phyloP scores from a whole-genome alignment of 148 eudicot species.

The Rhododendron simsii region DNA sequence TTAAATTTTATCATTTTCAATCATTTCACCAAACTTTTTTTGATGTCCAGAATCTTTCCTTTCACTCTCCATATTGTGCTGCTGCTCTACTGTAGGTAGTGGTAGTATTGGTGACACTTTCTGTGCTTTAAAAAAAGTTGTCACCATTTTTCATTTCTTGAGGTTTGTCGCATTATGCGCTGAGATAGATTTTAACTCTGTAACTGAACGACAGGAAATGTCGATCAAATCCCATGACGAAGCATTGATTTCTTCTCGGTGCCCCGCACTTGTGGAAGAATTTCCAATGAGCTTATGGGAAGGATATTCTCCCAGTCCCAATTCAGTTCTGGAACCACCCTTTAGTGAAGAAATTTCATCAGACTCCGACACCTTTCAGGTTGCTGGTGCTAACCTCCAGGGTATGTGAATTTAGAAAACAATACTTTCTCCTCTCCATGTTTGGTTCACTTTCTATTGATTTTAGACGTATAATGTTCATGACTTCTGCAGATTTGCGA shows the following conservation, averaged over 20 bases:
- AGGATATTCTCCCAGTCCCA: slow-evolving; percentile 38
- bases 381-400: slow-evolving; percentile 20
- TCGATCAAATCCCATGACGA: slow-evolving; percentile 11
- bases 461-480: slow-evolving; percentile 3
- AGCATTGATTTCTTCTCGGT: slow-evolving; percentile 4
- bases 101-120: background rate
- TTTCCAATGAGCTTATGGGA: slow-evolving; percentile 32
- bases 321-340: slow-evolving; percentile 35
- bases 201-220: slow-evolving; percentile 24
- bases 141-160: background rate
- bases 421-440: background rate
- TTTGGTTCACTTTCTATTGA: background rate
- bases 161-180: background rate
- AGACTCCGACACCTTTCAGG: slow-evolving; percentile 20
- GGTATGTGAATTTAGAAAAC: slow-evolving; percentile 30
- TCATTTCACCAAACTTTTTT: background rate
- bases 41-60: background rate
- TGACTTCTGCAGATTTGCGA: slow-evolving; percentile 32
- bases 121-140: too few relatives aligned
- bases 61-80: background rate
- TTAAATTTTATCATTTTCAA: background rate
- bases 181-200: background rate
- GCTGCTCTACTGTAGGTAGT: background rate
- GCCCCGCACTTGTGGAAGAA: slow-evolving; percentile 21
- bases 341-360: slow-evolving; percentile 24